Conservation (phyloP, 2,329 filamentous ascomycete species). For the Verticillium longisporum region DNA sequence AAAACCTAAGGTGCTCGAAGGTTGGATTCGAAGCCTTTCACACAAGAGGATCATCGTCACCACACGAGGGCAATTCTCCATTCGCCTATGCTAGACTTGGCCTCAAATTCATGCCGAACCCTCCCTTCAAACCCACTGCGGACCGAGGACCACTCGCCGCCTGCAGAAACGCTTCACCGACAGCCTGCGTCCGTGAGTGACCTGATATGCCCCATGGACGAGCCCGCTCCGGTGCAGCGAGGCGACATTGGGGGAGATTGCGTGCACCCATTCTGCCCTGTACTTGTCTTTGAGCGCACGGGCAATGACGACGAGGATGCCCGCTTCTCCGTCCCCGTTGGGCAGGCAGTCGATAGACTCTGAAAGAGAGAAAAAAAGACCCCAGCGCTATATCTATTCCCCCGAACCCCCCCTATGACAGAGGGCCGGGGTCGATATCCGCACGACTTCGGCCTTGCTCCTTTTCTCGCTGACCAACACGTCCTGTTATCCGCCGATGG, state of each 20-base stretch:
- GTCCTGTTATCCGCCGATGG: no score
- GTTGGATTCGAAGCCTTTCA: no score
- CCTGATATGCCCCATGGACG: neutral
- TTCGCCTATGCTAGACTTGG: no score
- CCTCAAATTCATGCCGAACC: no score
- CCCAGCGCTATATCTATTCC: neutral
- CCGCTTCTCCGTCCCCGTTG: neutral
- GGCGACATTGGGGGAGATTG: neutral
- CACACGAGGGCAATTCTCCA: no score
- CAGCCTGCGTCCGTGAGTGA: neutral
- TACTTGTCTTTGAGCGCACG: neutral
- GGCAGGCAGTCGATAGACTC: neutral
- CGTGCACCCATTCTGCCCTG: neutral
- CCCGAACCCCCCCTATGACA: neutral
- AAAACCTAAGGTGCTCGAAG: no score
- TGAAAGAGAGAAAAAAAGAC: neutral
- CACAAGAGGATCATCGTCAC: no score
- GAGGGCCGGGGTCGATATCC: neutral
- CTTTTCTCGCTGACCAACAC: neutral
- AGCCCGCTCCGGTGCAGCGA: neutral
- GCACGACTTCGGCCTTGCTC: neutral
- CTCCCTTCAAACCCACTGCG: neutral
- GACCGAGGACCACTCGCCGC: neutral
- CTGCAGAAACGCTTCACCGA: neutral
- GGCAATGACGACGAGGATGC: neutral